Base-by-base conservation (phyloP, 2,329 filamentous ascomycete genomes). In the Colletotrichum salicis region DNA sequence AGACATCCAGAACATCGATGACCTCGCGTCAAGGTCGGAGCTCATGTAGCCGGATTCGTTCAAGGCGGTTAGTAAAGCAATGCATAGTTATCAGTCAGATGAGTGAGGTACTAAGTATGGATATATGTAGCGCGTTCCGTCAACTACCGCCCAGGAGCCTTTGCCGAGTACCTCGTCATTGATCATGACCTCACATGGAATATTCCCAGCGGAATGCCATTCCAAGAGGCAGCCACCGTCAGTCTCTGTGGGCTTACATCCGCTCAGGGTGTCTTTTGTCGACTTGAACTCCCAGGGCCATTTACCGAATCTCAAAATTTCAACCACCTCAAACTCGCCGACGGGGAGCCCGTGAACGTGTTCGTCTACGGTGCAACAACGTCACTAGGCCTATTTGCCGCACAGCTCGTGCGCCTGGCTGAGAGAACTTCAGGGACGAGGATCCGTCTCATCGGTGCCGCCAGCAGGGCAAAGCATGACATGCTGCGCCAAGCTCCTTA, bases 81-180 rank as follows among this genome's bases (percentile, higher is more conserved):
- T 15, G 13, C 37, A 19, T 1, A 5, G 1, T 15, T 4, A 7
- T 41, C 7, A 2, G 19, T 7, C 15, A 41, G 6, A 41, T 15
- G 5, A 41, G 15, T 4, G 15, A 41, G 6, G 6, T 41, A 8
- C 15, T 19, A 15, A 41, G 13, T 41, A 19, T 5, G 13, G 2
- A 19, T 19, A 19, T 19, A 41, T 41, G 37, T 41, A 41, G 78
- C 83, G 1, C 82, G 80, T 65, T 82, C 80, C 13, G 75, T 78
- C 7, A 85, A 86, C 62, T 78, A 82, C 5, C 79, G 82, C 0
- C 82, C 84, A 0, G 85, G 84, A 7, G 84, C 84, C 0, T 87
- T 86, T 73, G 80, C 84, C 1, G 83, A 86, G 64, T 84, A 81
- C 59, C 68, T 84, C 11, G 74, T 68, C 0, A 67, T 77, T 0